phyloP scores from a whole-genome alignment of 129 eudicot species.

The Pulicaria dysenterica region DNA sequence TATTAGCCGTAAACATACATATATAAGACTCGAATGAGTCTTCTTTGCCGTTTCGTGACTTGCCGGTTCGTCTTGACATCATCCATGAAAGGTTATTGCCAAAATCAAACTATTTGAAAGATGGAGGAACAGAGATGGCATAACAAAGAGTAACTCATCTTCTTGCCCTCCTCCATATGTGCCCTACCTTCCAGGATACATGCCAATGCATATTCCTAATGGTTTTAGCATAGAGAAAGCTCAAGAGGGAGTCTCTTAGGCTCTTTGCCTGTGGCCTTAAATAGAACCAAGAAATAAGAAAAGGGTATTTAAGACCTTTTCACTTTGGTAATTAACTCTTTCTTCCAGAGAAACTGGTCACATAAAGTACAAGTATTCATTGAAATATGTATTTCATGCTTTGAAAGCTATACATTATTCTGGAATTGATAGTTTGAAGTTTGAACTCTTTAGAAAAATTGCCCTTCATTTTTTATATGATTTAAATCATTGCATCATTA shows the following conservation, averaged over 20 bases:
- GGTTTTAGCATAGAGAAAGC: constrained; percentile 32
- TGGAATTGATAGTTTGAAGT: constrained; percentile 3
- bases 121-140: constrained; percentile 32
- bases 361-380: not conserved
- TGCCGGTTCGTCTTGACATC: constrained; percentile 61
- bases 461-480: constrained; percentile 5
- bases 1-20: constrained; percentile 35
- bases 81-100: constrained; percentile 17
- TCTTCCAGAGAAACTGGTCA: constrained; percentile 14
- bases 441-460: not conserved
- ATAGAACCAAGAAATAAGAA: constrained; percentile 30
- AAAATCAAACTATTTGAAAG: constrained; percentile 36
- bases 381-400: not conserved
- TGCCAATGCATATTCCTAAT: constrained; percentile 25
- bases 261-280: constrained; percentile 34
- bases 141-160: constrained; percentile 30
- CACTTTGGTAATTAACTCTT: constrained; percentile 5
- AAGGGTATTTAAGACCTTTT: constrained; percentile 39
- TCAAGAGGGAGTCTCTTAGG: constrained; percentile 38
- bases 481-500: constrained; percentile 42
- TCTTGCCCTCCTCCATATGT: constrained; percentile 47
- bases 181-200: constrained; percentile 39
- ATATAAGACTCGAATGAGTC: constrained; percentile 52
- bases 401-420: not conserved
- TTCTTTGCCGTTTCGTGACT: constrained; percentile 67